phyloP scores from a whole-genome alignment of 768 basidiomycete genomes.

The Tylopilus plumbeoviolaceoides region DNA sequence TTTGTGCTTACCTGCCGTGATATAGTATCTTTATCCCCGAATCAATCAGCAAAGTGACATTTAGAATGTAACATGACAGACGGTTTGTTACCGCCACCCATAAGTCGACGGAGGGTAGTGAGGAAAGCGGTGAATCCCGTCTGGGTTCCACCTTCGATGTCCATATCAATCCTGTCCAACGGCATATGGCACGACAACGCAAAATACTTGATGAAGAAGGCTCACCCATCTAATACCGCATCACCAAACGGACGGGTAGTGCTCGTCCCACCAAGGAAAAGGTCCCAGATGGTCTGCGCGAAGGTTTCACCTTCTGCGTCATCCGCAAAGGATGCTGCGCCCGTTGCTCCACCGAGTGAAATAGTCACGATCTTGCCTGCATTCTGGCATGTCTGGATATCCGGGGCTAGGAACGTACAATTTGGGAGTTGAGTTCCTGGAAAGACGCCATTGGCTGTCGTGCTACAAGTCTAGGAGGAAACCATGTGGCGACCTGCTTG shows the following conservation, averaged over 20 bases:
- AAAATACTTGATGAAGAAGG: neutral
- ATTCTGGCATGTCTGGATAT: constrained; percentile 61
- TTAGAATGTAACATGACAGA: constrained; percentile 7
- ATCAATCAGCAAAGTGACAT: constrained; percentile 2
- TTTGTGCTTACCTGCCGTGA: constrained; percentile 34
- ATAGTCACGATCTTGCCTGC: constrained; percentile 60
- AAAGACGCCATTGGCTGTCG: constrained; percentile 51
- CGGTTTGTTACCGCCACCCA: constrained; percentile 26
- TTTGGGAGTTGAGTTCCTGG: constrained; percentile 60
- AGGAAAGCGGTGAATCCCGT: constrained; percentile 32
- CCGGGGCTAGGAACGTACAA: constrained; percentile 56
- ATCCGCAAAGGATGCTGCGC: constrained; percentile 54
- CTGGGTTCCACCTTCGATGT: constrained; percentile 43
- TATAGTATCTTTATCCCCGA: constrained; percentile 34
- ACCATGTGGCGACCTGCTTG: neutral
- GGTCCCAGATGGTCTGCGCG: constrained; percentile 62
- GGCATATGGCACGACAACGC: neutral
- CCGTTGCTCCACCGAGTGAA: constrained; percentile 62
- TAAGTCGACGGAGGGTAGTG: constrained; percentile 27
- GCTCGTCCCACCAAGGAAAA: constrained; percentile 66
- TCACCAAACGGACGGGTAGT: constrained; percentile 65
- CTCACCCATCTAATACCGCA: constrained; percentile 70
- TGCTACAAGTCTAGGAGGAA: constrained; percentile 54
- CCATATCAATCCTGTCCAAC: constrained; percentile 38
- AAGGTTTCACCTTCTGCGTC: constrained; percentile 56